Percentiles rank a stretch among this genome's conserved stretches.
Evolutionary conservation across 805 yeast species (phyloP).

Genomic region (Hagleromyces aurorensis): DNA sequence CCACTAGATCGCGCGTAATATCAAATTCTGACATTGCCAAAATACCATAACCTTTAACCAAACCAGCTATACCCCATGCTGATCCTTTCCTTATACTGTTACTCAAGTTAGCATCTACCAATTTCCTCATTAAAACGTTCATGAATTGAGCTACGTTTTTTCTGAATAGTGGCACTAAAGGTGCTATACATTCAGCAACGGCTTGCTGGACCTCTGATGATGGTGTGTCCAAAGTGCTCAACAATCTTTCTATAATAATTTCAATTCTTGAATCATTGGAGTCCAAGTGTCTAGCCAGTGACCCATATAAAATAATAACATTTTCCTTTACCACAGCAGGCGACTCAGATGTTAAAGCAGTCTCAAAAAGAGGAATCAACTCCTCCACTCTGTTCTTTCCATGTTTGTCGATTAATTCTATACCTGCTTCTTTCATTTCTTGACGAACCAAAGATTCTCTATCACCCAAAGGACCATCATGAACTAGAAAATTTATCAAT

Average conservation of each 20-base stretch:
- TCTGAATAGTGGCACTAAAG: conserved; percentile 57
- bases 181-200: conserved; percentile 77
- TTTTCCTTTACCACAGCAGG: conserved; percentile 58
- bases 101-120: conserved; percentile 39
- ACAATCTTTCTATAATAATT: conserved; percentile 56
- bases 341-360: conserved; percentile 36
- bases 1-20: conserved; percentile 62
- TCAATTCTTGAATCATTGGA: conserved; percentile 57
- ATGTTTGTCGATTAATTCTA: conserved; percentile 54
- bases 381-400: conserved; percentile 64
- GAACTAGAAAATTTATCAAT: conserved; percentile 56
- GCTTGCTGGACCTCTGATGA: conserved; percentile 88
- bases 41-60: conserved; percentile 86
- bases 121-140: conserved; percentile 48
- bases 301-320: conserved; percentile 81
- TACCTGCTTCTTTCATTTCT: conserved; percentile 86
- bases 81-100: conserved; percentile 75
- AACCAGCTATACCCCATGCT: conserved; percentile 92
- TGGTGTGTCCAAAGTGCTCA: conserved; percentile 74
- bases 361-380: conserved; percentile 76
- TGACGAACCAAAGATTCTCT: conserved; percentile 62
- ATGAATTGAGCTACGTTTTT: conserved; percentile 45
- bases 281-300: conserved; percentile 77
- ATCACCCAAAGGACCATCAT: conserved; percentile 66
- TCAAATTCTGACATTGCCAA: conserved; percentile 67